Conservation (phyloP, 805 yeast genomes). For the Vanderwaltozyma yarrowii region DNA sequence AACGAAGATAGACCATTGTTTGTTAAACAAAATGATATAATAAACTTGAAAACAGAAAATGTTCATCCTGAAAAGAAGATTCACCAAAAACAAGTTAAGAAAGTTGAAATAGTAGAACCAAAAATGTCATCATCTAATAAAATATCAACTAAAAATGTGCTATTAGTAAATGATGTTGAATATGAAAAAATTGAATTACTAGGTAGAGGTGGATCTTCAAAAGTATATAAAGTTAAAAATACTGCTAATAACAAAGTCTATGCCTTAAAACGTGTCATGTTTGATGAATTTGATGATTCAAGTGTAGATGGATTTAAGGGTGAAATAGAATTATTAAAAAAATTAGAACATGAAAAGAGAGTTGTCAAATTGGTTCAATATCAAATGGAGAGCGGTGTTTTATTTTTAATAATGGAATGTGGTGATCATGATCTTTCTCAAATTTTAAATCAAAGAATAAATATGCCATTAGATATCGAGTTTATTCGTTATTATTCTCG, state of each 20-base stretch:
- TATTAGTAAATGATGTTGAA: constrained; percentile 45
- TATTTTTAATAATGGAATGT: constrained; percentile 82
- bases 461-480: constrained; percentile 48
- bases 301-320: constrained; percentile 78
- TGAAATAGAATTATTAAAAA: constrained; percentile 66
- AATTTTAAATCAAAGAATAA: constrained; percentile 51
- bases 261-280: constrained; percentile 74
- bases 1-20: not conserved
- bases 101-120: constrained; percentile 14
- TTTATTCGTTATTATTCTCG: constrained; percentile 72
- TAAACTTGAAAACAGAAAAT: not conserved
- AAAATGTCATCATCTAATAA: constrained; percentile 5
- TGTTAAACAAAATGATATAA: too few relatives aligned
- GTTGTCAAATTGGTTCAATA: constrained; percentile 75
- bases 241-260: constrained; percentile 48
- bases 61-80: not conserved
- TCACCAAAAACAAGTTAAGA: constrained; percentile 1
- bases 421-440: constrained; percentile 87
- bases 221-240: constrained; percentile 67
- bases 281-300: constrained; percentile 69
- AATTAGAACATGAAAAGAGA: constrained; percentile 49
- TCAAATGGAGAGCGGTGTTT: constrained; percentile 51
- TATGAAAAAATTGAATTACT: constrained; percentile 69
- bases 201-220: constrained; percentile 90
- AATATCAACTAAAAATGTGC: constrained; percentile 9